A percentile compares a stretch with the other conserved stretches of the same genome.
These are phyloP conservation scores for Clarireedia sp. DNA, from an alignment of 2,329 filamentous ascomycete species.

Conservation along the genomic window DNA sequence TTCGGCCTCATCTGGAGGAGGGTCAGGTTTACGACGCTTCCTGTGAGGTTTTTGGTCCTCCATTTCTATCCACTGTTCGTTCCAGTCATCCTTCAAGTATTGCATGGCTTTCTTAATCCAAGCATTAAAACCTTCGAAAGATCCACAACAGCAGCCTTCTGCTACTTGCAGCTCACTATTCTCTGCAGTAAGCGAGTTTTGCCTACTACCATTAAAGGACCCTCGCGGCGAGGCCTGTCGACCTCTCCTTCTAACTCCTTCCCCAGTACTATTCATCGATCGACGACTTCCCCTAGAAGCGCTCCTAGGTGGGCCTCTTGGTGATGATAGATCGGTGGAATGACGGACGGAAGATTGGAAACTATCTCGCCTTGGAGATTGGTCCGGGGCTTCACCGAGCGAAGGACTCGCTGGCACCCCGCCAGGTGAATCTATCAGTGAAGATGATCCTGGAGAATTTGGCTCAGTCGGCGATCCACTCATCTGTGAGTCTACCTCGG, in stretches of 20 bases:
- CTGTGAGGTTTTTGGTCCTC: neutral
- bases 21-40: neutral
- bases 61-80: constrained; percentile 3
- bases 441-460: neutral
- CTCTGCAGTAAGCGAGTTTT: neutral
- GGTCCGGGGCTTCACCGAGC: no score
- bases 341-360: no score
- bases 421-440: neutral
- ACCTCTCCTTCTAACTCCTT: no score
- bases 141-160: neutral
- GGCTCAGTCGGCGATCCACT: neutral
- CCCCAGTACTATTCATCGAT: no score
- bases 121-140: neutral
- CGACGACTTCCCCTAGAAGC: no score
- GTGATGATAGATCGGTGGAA: no score
- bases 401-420: neutral
- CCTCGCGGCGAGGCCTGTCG: no score
- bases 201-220: neutral
- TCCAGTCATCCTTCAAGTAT: neutral
- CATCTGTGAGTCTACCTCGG: neutral
- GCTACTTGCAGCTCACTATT: neutral
- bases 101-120: neutral
- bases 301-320: no score
- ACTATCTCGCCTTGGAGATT: no score
- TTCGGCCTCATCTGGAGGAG: neutral